Evolutionary conservation across 2,329 filamentous ascomycete species (phyloP).

Genomic region (Aspergillus terreus): DNA sequence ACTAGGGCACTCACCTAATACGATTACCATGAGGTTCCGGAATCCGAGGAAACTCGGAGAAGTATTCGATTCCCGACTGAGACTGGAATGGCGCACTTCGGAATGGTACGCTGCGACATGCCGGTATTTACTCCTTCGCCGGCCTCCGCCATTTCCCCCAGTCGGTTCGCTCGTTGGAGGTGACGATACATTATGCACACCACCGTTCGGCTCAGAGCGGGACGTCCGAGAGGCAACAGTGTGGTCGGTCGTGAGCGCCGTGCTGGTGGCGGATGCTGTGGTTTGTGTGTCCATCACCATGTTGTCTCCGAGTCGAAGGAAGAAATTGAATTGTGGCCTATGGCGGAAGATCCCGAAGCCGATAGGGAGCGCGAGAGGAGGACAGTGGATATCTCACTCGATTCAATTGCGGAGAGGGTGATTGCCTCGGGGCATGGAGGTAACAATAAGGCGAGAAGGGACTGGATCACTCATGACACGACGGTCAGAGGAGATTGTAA

Average conservation of each 20-base stretch:
- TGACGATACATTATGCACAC: slow-evolving; percentile 4
- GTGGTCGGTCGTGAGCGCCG: not conserved
- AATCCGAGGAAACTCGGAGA: slow-evolving; percentile 89
- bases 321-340: not conserved
- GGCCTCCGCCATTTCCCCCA: slow-evolving; percentile 14
- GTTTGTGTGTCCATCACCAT: not conserved
- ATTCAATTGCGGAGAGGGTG: slow-evolving; percentile 20
- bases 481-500: not conserved
- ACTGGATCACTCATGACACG: slow-evolving; percentile 14
- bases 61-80: slow-evolving; percentile 75
- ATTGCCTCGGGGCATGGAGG: slow-evolving; percentile 5
- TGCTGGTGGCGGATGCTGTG: slow-evolving; percentile 1
- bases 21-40: slow-evolving; percentile 91
- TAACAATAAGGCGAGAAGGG: not conserved
- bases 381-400: not conserved
- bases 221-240: not conserved
- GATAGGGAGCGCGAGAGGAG: not conserved
- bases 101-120: slow-evolving; percentile 88
- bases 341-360: not conserved
- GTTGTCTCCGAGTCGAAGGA: not conserved
- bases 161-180: slow-evolving; percentile 4
- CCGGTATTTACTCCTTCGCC: slow-evolving; percentile 67
- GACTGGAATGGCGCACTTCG: slow-evolving; percentile 66
- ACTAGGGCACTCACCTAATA: slow-evolving; percentile 60
- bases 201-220: slow-evolving; percentile 10